Conservation (phyloP, 306 rosid genomes). For the Prunus dulcis region DNA sequence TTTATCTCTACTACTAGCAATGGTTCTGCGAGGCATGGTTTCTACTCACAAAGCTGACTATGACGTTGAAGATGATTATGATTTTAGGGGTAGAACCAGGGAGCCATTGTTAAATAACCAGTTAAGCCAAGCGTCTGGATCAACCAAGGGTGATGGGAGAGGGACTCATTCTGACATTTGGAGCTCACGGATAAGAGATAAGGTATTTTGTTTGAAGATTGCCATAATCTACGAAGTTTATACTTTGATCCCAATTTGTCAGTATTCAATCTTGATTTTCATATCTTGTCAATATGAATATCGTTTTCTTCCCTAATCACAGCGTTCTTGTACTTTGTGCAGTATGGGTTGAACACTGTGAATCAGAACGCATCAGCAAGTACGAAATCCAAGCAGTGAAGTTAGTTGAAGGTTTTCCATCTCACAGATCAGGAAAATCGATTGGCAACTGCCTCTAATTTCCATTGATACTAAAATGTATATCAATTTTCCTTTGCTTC, state of each 20-base stretch:
- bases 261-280: background rate
- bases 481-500: conserved; percentile 7
- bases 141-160: conserved; percentile 46
- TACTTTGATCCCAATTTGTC: background rate
- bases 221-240: background rate
- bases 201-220: conserved; percentile 49
- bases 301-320: conserved; percentile 12
- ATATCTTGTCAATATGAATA: background rate
- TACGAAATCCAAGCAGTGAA: conserved; percentile 43
- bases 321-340: conserved; percentile 30
- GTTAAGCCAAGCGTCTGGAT: conserved; percentile 54
- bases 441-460: conserved; percentile 14
- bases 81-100: conserved; percentile 50
- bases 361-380: conserved; percentile 40
- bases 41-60: conserved; percentile 46
- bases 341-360: conserved; percentile 65
- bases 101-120: conserved; percentile 68
- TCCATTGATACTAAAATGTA: conserved; percentile 31
- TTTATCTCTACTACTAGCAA: conserved; percentile 63
- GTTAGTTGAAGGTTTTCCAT: conserved; percentile 2
- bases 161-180: conserved; percentile 64
- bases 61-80: conserved; percentile 53
- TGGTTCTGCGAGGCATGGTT: conserved; percentile 65
- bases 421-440: background rate
- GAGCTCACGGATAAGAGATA: conserved; percentile 82